Evolutionary conservation across 2,329 filamentous ascomycete genomes (phyloP), one percentile per base, ranked within the genome.

Genomic region (Colletotrichum lupini): DNA sequence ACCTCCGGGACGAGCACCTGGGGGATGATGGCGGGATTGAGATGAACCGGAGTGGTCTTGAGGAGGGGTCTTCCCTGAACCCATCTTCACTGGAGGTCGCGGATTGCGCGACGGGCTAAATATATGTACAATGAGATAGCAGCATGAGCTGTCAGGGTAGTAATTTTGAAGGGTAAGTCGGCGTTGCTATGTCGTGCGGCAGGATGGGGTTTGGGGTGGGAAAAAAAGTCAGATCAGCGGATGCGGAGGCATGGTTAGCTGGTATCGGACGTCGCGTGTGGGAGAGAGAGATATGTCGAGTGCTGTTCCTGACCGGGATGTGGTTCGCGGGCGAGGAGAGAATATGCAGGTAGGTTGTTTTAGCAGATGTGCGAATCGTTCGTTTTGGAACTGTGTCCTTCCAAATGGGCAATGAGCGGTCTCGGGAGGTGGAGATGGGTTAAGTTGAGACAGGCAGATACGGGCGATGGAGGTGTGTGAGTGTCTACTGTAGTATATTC

Each of bases 221-320:
- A 37, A 53, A 65, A 55, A 49, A 60, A 46, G 66, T 74, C 59
- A 74, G 42, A 74, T 55, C 60, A 74, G 61, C 61, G 60, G 53
- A n/a, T 64, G 69, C 69, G 57, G 72, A 74, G 69, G 57, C 72
- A 74, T 74, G 65, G 52, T 57, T 46, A 58, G 68, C n/a, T 59
- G 59, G 57, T 56, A 52, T 68, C 57, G 70, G 71, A 60, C 53
- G 66, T 68, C 55, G 59, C 63, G 46, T 65, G 42, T 28, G 32
- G 30, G 32, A 35, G 30, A 24, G 30, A 24, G 58, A 60, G 35
- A 49, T 49, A 52, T 69, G 60, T 65, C 67, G 55, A 70, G 53
- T 65, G 55, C 22, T 56, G 59, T 65, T 60, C 32, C 49, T 60
- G 32, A 61, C 60, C 16, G 49, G 60, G 72, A 53, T 72, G 28